A percentile compares a stretch with the other conserved stretches of the same genome.
These are phyloP conservation scores for Pseudozyma sp. DNA, from an alignment of 1,284 basidiomycete genomes.

Conservation along the genomic window DNA sequence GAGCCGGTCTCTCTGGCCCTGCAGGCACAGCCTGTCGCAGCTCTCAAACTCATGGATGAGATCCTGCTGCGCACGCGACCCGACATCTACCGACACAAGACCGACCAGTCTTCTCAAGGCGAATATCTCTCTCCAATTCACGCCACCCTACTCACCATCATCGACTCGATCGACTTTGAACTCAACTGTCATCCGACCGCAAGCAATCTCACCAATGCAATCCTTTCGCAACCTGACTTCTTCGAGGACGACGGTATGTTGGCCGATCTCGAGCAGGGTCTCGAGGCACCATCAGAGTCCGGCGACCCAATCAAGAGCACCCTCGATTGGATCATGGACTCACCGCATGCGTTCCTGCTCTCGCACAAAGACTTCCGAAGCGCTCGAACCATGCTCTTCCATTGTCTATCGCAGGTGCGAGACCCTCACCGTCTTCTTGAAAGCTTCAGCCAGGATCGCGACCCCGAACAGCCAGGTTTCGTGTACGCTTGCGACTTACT, in stretches of 20 bases:
- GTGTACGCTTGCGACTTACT: slow-evolving; percentile 17
- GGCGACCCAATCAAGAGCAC: slow-evolving; percentile 15
- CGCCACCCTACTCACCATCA: slow-evolving; percentile 21
- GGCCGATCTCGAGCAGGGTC: slow-evolving; percentile 2
- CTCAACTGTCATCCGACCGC: slow-evolving; percentile 2
- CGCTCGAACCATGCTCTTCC: slow-evolving; percentile 15
- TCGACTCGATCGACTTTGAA: slow-evolving; percentile 32
- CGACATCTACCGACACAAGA: slow-evolving; percentile 24
- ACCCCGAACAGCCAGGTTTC: slow-evolving; percentile 19
- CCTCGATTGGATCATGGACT: slow-evolving; percentile 26
- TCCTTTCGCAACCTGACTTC: slow-evolving; percentile 7
- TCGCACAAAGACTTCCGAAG: slow-evolving; percentile 18
- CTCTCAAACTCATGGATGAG: slow-evolving; percentile 27
- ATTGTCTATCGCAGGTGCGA: slow-evolving; percentile 19
- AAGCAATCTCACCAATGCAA: neutral
- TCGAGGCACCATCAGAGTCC: slow-evolving; percentile 1
- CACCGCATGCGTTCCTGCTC: slow-evolving; percentile 35
- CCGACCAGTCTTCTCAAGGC: neutral
- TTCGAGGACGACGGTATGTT: slow-evolving; percentile 20
- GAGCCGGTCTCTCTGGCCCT: slow-evolving; percentile 23
- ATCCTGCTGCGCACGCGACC: slow-evolving; percentile 24
- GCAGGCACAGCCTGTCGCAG: slow-evolving; percentile 24
- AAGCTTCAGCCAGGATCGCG: slow-evolving; percentile 10
- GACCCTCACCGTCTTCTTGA: slow-evolving; percentile 16
- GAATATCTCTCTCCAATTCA: slow-evolving; percentile 20